Base-by-base conservation (phyloP, 2,329 filamentous ascomycete genomes). In the Phaeomoniella chlamydospora region DNA sequence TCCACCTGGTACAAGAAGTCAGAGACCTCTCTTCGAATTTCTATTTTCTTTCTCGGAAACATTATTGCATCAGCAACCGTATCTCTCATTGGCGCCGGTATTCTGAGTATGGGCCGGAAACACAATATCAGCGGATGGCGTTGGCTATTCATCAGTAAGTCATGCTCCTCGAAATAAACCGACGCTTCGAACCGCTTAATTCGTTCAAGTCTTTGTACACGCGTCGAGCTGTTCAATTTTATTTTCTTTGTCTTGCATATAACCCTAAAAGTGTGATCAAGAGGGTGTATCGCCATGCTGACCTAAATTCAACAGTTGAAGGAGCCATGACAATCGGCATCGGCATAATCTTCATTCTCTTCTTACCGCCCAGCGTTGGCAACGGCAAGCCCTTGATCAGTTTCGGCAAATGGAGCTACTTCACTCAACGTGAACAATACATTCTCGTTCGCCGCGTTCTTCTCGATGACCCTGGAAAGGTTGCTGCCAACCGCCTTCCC, bases 21-120 rank as follows among this genome's bases (percentile, higher is more conserved):
- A 2, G 69, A 73, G 46, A 65, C 64, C 0, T 65, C 64, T 37
- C 65, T 70, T 40, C 59, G 68, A 5, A 61, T 70, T 34, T 66
- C 65, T 47, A 47, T 71, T 19, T 72, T 72, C 49, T 73, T 67
- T 52, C 67, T 72, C 38, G 70, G 69, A 9, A 70, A 70, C 44
- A 62, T 69, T 46, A 56, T 70, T 12, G 68, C 66, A 4, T 57
- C 59, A 13, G 64, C 62, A 0, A 60, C 56, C 1, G 50, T 50
- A 0, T 54, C 51, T 35, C 41, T 60, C 10, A 57, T 60, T 22
- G 56, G 54, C 0, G 57, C 53, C 10, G 57, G 57, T 2, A 45
- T 59, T 22, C 54, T 74, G 15, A 63, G 66, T 37, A 62, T 74
- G 54, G 50, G 58, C 4, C 68, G 66, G 1, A 56, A 62, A 1